Conservation (phyloP, 2,329 filamentous ascomycete species). For the Colletotrichum spaethianum region DNA sequence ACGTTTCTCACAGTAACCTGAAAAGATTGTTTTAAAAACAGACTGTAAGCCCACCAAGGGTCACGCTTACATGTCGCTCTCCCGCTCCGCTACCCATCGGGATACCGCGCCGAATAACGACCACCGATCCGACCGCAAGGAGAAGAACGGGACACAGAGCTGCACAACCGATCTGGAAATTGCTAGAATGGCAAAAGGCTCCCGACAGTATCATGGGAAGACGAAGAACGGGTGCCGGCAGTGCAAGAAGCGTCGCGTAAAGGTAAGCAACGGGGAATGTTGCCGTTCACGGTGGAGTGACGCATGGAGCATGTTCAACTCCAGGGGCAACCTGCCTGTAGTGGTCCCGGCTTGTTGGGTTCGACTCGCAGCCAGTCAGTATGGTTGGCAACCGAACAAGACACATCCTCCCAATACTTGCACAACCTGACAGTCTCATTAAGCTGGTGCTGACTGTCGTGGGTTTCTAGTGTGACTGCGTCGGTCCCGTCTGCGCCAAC, state of each 20-base stretch:
- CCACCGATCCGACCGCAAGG: conserved; percentile 12
- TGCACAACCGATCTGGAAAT: background rate
- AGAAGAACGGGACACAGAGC: conserved; percentile 1
- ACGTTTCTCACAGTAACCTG: conserved; percentile 29
- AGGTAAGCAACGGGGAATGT: conserved; percentile 21
- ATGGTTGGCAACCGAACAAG: conserved; percentile 12
- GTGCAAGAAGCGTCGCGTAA: conserved; percentile 42
- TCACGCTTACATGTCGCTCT: background rate
- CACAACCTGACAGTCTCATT: background rate
- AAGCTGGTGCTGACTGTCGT: background rate
- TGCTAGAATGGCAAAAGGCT: conserved; percentile 40
- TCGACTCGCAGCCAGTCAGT: background rate
- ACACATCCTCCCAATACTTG: background rate
- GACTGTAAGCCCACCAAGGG: conserved; percentile 12
- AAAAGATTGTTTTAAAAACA: conserved; percentile 28
- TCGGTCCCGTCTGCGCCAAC: conserved; percentile 41
- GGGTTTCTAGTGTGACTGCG: conserved; percentile 36
- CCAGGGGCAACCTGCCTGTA: background rate
- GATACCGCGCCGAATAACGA: conserved; percentile 8
- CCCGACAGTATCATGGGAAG: conserved; percentile 41
- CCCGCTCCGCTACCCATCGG: conserved; percentile 7
- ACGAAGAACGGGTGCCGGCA: conserved; percentile 41
- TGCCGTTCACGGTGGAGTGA: background rate
- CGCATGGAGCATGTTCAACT: background rate
- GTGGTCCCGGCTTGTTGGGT: conserved; percentile 4